Base-by-base conservation (phyloP, 352 stramenopile genomes). In the Phytophthora quininea region DNA sequence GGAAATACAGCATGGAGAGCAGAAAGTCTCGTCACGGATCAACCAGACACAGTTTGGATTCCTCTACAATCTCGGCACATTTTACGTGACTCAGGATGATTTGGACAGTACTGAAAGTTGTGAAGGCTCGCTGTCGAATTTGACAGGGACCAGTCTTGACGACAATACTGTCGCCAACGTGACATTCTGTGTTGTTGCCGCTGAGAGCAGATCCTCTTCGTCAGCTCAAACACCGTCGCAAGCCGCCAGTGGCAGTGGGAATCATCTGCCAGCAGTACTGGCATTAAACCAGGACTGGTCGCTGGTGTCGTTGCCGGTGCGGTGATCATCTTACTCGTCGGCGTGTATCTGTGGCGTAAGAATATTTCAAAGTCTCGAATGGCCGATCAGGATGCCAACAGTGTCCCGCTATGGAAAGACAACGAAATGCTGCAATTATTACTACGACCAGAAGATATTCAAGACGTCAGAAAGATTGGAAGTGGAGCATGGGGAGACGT, bases 401-500 rank as follows among this genome's bases (percentile, higher is more conserved):
- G 19, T 24, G 19, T 24, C 19, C 19, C 19, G 19, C 19, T 24
- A 0, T 24, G 19, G 19, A 24, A 24, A 24, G 19, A 24, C 19
- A 53, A 63, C 49, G 55, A 62, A 11, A 71, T 70, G 9, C 59
- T 68, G 38, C 62, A 59, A 15, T 46, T 73, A 42, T 73, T 42
- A 71, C 73, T 11, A 48, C 19, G 19, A 24, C 19, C 19, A 24
- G 19, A 24, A 24, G 19, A 24, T 24, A 24, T 24, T 24, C 19
- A 74, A 14, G 69, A 77, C 48, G 35, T 77, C 30, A 58, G 53
- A n/a, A 52, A 65, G n/a, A 33, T 77, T 38, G 69, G 69, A 9
- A 71, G 69, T 37, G 64, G 69, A 5, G 64, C 69, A 6, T 77
- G 64, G 53, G 69, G 69, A 9, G 38, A 71, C 35, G 69, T 77